Evolutionary conservation across 805 yeast genomes (phyloP).

Genomic region (Limtongia smithiae): DNA sequence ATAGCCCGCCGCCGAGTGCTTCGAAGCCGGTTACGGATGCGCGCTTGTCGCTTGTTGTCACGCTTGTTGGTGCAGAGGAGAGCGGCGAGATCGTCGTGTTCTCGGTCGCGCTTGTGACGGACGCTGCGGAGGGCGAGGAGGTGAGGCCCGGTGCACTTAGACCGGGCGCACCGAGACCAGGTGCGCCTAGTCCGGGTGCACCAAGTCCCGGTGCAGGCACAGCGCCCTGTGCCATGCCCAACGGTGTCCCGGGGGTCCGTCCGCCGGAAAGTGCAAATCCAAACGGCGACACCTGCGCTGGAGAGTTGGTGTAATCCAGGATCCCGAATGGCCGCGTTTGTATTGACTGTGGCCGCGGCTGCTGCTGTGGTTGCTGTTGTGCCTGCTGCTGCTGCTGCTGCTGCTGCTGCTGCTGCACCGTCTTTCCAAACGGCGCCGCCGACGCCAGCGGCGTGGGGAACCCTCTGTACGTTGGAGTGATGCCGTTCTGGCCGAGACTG

Average conservation of each 20-base stretch:
- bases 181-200: background rate
- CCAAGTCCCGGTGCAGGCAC: background rate
- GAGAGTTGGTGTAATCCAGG: slow-evolving; percentile 6
- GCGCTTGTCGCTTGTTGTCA: too few relatives aligned
- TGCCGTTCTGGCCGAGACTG: background rate
- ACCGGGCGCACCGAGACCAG: background rate
- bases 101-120: background rate
- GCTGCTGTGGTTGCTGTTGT: slow-evolving; percentile 7
- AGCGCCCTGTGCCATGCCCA: background rate
- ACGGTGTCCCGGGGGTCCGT: background rate
- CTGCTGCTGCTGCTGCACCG: slow-evolving; percentile 6
- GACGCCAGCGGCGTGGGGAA: too few relatives aligned
- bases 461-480: background rate
- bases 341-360: slow-evolving; percentile 1
- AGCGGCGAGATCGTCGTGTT: too few relatives aligned
- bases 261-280: background rate
- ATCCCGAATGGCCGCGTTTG: slow-evolving; percentile 5
- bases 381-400: slow-evolving; percentile 9
- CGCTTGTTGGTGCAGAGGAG: too few relatives aligned
- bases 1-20: background rate
- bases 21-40: background rate
- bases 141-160: background rate
- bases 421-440: too few relatives aligned
- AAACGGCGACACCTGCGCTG: background rate
- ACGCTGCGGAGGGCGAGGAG: background rate